phyloP scores from a whole-genome alignment of 2,329 filamentous ascomycete genomes.

The Aspergillus pseudonomiae region DNA sequence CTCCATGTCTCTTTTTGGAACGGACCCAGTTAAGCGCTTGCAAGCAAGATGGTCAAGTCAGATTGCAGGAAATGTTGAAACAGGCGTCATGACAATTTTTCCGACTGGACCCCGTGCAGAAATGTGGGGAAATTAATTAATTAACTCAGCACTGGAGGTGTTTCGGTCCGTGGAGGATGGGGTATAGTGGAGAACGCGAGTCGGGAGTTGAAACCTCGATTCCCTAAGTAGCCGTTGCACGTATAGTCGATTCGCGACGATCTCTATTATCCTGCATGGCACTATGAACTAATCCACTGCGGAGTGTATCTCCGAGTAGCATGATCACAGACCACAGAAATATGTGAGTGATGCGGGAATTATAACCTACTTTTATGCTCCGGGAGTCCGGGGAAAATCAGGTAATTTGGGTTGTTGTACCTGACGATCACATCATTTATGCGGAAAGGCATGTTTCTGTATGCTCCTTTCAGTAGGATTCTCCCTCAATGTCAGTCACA shows the following conservation, averaged over 20 bases:
- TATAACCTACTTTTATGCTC: too few species aligned
- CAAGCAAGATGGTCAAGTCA: background rate
- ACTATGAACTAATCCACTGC: background rate
- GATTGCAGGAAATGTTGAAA: background rate
- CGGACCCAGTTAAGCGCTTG: background rate
- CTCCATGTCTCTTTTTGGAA: slow-evolving; percentile 4
- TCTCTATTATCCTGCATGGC: background rate
- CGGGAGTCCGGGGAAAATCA: too few species aligned
- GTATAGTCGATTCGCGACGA: background rate
- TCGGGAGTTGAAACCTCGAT: background rate
- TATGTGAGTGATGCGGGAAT: background rate
- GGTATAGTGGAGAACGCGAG: slow-evolving; percentile 10
- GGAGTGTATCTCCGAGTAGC: background rate
- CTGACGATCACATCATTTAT: too few species aligned
- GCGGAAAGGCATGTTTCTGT: too few species aligned
- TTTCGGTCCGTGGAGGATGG: slow-evolving; percentile 21
- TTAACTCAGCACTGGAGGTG: slow-evolving; percentile 15
- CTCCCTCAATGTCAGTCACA: too few species aligned
- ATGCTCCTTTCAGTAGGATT: too few species aligned
- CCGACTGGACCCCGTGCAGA: slow-evolving; percentile 2
- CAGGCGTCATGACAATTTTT: background rate
- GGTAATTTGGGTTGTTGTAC: too few species aligned
- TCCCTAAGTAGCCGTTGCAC: background rate
- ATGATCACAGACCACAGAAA: background rate
- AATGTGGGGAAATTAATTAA: slow-evolving; percentile 13